These are phyloP conservation scores for Cucumis cinereus DNA, from an alignment of 306 rosid genomes.

Conservation along the genomic window DNA sequence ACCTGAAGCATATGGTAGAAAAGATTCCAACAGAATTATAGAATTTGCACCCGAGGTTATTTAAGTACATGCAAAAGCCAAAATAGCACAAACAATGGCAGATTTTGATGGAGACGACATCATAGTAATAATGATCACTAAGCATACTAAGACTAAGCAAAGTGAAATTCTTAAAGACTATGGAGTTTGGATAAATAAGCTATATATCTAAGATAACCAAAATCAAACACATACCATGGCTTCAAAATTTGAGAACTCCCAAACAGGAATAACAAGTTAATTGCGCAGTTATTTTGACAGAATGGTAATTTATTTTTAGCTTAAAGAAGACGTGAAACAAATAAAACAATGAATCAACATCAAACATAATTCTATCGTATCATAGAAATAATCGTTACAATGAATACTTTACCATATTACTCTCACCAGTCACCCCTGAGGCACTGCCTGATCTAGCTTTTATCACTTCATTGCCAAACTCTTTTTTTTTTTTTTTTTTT, in stretches of 20 bases:
- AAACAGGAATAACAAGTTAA: neutral
- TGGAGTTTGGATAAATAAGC: neutral
- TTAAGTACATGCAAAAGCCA: neutral
- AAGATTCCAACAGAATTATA: neutral
- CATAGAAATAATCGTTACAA: neutral
- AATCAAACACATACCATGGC: neutral
- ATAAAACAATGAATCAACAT: neutral
- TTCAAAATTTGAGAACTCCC: neutral
- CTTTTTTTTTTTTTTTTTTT: neutral
- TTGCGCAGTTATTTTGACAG: neutral
- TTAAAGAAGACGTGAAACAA: neutral
- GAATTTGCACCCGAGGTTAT: neutral
- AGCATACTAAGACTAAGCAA: neutral
- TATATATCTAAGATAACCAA: neutral
- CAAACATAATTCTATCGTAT: neutral
- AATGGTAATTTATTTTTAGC: neutral
- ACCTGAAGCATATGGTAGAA: slow-evolving; percentile 36
- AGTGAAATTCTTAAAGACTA: neutral
- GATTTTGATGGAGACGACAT: neutral
- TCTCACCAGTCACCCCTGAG: neutral
- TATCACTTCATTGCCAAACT: neutral
- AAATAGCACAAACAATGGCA: neutral
- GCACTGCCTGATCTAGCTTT: neutral
- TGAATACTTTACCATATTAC: neutral
- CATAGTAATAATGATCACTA: neutral